Percentiles rank a stretch among this genome's conserved stretches.
Evolutionary conservation across 805 yeast genomes (phyloP).

Genomic region (Saccharomyces eubayanus): DNA sequence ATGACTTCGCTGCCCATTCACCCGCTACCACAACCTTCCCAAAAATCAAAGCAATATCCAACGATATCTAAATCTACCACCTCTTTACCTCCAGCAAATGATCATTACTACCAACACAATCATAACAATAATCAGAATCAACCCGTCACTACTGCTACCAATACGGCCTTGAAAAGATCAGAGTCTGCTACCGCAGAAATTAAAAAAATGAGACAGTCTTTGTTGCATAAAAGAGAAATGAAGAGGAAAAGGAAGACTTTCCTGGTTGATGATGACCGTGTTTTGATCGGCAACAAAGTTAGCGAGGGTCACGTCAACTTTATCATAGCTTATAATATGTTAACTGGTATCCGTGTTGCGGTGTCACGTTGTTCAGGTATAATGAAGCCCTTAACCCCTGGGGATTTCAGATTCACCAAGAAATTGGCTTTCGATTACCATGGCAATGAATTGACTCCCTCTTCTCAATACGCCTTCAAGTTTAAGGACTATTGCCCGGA

Average conservation of each 20-base stretch:
- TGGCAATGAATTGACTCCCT: constrained; percentile 86
- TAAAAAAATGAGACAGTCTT: constrained; percentile 42
- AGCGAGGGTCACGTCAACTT: constrained; percentile 91
- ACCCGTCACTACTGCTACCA: constrained; percentile 2
- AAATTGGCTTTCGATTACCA: constrained; percentile 80
- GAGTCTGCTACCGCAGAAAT: constrained; percentile 39
- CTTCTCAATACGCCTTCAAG: constrained; percentile 90
- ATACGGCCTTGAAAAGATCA: constrained; percentile 21
- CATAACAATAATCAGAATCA: not conserved
- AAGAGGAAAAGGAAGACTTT: constrained; percentile 36
- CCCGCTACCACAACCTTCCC: constrained; percentile 1
- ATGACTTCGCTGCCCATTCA: constrained; percentile 9
- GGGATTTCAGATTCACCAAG: constrained; percentile 63
- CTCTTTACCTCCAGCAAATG: not conserved
- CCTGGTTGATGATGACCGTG: constrained; percentile 44
- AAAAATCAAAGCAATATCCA: not conserved
- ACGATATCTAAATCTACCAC: not conserved
- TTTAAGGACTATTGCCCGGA: constrained; percentile 94
- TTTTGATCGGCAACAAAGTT: constrained; percentile 69
- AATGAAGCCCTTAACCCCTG: constrained; percentile 57
- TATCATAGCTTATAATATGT: constrained; percentile 92
- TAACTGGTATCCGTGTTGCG: constrained; percentile 92
- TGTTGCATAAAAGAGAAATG: constrained; percentile 37
- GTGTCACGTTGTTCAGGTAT: constrained; percentile 87
- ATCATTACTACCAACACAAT: not conserved